Evolutionary conservation across 2,329 filamentous ascomycete genomes (phyloP).

Genomic region (Botryotinia narcissicola): DNA sequence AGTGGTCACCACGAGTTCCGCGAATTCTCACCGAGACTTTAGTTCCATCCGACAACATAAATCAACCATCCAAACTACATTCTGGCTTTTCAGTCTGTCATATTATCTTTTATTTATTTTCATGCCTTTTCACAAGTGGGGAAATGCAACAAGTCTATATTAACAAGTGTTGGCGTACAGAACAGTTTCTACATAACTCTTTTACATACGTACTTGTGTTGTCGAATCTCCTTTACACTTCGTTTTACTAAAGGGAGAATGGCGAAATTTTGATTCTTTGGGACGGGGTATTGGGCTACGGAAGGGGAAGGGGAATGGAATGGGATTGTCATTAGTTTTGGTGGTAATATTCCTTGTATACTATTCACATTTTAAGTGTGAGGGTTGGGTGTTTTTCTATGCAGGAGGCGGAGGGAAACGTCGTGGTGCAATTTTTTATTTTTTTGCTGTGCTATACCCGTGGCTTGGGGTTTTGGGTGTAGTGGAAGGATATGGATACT

Average conservation of each 20-base stretch:
- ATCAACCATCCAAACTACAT: not conserved
- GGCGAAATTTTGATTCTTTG: constrained; percentile 11
- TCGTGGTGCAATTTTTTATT: not conserved
- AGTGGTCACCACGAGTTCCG: not conserved
- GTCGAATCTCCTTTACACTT: not conserved
- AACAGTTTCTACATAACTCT: constrained; percentile 1
- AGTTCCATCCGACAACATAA: not conserved
- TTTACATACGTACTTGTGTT: constrained; percentile 5
- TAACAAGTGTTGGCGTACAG: constrained; percentile 14
- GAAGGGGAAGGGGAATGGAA: not conserved
- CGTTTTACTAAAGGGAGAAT: not conserved
- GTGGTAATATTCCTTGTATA: constrained; percentile 17
- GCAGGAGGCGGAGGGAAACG: not conserved
- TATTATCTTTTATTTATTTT: constrained; percentile 6
- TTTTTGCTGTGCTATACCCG: constrained; percentile 13
- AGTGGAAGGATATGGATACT: not conserved
- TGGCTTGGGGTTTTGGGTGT: constrained; percentile 6
- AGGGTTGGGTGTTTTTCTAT: not conserved
- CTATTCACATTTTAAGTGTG: constrained; percentile 3
- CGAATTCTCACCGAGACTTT: not conserved
- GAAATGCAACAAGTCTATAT: constrained; percentile 10
- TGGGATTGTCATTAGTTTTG: not conserved
- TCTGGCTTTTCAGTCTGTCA: not conserved
- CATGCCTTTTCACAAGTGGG: constrained; percentile 6
- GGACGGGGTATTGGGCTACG: not conserved